Evolutionary conservation across 495 filamentous ascomycete genomes (phyloP).

Genomic region (Lentithecium fluviatile): DNA sequence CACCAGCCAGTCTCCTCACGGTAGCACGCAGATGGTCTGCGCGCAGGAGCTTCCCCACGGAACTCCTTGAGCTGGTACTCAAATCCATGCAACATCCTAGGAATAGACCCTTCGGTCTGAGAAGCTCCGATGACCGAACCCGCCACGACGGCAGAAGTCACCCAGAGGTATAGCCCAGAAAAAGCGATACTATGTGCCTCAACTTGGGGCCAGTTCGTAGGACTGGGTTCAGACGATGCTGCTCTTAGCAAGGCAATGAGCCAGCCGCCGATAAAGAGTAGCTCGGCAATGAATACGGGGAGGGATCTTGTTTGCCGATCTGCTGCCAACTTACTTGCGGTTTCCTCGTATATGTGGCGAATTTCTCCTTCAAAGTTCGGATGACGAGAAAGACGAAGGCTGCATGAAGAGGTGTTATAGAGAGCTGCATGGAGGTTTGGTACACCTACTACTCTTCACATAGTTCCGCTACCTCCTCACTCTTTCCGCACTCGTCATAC

Average conservation of each 20-base stretch:
- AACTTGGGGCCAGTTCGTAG: conserved; percentile 18
- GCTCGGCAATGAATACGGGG: conserved; percentile 14
- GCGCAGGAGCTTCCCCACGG: not conserved
- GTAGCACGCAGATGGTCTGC: not conserved
- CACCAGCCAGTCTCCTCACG: conserved; percentile 11
- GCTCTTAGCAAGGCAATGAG: conserved; percentile 12
- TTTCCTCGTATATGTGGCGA: conserved; percentile 17
- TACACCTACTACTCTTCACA: not conserved
- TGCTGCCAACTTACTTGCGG: conserved; percentile 11
- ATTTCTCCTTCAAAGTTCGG: not conserved
- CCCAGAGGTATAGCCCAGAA: conserved; percentile 16
- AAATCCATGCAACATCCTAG: conserved; percentile 5
- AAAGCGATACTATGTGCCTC: conserved; percentile 13
- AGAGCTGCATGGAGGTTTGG: not conserved
- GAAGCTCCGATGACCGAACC: conserved; percentile 8
- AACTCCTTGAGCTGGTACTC: conserved; percentile 2
- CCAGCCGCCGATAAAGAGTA: conserved; percentile 20
- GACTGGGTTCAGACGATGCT: conserved; percentile 9
- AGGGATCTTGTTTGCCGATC: conserved; percentile 15
- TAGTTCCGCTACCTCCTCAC: not conserved
- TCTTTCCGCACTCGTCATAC: conserved; percentile 21
- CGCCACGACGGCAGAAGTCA: conserved; percentile 8
- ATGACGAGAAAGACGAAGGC: not conserved
- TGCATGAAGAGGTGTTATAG: not conserved
- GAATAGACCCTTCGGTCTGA: conserved; percentile 17